A percentile compares a stretch with the other conserved stretches of the same genome.
Conservation (phyloP, 75 land plant species). For the Pinus taeda region DNA sequence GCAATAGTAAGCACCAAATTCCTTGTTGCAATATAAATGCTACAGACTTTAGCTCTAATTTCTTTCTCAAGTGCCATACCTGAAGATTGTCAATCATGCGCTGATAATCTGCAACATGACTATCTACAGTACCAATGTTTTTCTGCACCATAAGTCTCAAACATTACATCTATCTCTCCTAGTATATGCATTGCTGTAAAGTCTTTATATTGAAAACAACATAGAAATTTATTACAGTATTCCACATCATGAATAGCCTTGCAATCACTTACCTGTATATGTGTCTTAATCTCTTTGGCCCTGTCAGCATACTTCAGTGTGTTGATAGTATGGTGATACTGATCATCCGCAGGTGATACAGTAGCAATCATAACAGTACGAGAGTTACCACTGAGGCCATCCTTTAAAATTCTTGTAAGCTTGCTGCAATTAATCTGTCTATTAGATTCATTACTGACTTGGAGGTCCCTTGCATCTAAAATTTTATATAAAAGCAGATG, state of each 20-base stretch:
- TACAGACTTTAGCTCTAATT: not conserved
- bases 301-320: slow-evolving; percentile 97
- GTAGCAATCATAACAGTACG: slow-evolving; percentile 97
- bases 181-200: not conserved
- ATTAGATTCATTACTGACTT: not conserved
- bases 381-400: slow-evolving; percentile 98
- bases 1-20: not conserved
- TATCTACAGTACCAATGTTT: slow-evolving; percentile 89
- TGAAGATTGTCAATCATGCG: slow-evolving; percentile 94
- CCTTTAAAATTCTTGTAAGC: slow-evolving; percentile 90
- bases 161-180: not conserved
- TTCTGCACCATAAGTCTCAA: slow-evolving; percentile 43
- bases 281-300: slow-evolving; percentile 96
- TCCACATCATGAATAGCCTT: no score
- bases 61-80: slow-evolving; percentile 28
- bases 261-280: slow-evolving; percentile 62
- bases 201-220: not conserved
- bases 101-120: slow-evolving; percentile 94
- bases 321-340: slow-evolving; percentile 95
- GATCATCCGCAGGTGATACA: slow-evolving; percentile 81
- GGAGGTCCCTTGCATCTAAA: not conserved
- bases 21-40: not conserved
- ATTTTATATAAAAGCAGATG: not conserved
- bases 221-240: not conserved
- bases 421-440: slow-evolving; percentile 57